Evolutionary conservation across 129 eudicot species (phyloP), one percentile per base, ranked within the genome.

Genomic region (Flaveria robusta): DNA sequence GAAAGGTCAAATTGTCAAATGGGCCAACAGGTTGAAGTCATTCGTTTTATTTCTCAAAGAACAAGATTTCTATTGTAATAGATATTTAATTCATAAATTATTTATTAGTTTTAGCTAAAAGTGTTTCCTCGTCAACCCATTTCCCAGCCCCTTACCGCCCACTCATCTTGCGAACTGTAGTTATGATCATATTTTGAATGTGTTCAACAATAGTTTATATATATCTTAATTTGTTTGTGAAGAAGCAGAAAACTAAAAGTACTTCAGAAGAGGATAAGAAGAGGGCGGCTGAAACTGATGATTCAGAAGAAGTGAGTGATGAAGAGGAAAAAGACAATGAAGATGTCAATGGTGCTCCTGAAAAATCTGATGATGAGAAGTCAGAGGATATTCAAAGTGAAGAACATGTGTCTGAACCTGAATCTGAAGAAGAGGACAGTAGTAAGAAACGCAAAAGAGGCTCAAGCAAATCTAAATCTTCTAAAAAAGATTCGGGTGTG

Each of bases 321-420:
- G 84, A 70, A 50, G 81, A 70, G 49, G 92, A 75, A 45, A 83
- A 84, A 52, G 84, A 70, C 39, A 66, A 66, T 62, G 88, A 93
- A 5, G 88, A 87, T 70, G 91, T 31, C 29, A 82, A 93, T 72
- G 97, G 96, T 52, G 71, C 77, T 68, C 84, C 87, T 74, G 95
- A 92, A 70, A 83, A 68, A 69, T 80, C 98, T 45, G 82, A 81
- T 55, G 83, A 71, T 34, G 37, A 92, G 77, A 83, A 68, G 66
- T 80, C 96, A 51, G 82, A 81, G 62, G 83, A 71, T 34, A 77
- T 86, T 72, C 79, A 86, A 58, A 89, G 91, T 80, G 95, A 91
- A 75, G 87, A 78, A 76, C 71, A 85, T 66, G 92, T 59, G 55
- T 74, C 94, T 63, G 96, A 84, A 71, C 87, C 81, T 6, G 90